Evolutionary conservation across 192 early-diverging fungal species (phyloP).

Genomic region (Podila verticillata): DNA sequence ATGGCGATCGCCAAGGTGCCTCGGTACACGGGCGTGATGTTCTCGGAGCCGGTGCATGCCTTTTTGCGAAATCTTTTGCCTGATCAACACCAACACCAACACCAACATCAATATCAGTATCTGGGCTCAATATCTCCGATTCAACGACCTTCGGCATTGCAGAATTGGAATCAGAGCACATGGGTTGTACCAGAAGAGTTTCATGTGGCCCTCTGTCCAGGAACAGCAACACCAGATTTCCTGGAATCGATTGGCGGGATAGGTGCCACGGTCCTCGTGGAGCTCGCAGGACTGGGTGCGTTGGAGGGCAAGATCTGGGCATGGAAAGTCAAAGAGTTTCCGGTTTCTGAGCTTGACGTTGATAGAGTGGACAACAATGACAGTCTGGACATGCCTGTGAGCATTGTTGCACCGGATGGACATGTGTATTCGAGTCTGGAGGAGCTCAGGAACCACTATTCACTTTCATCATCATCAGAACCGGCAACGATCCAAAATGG

Average conservation of each 20-base stretch:
- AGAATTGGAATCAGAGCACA: conserved; percentile 14
- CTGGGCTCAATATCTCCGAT: neutral
- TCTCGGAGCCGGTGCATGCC: conserved; percentile 20
- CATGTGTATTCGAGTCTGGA: conserved; percentile 16
- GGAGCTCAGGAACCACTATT: neutral
- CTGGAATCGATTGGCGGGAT: conserved; percentile 25
- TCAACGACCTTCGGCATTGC: conserved; percentile 8
- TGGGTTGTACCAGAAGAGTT: conserved; percentile 45
- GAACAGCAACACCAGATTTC: conserved; percentile 13
- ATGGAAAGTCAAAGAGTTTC: conserved; percentile 34
- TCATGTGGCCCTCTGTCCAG: conserved; percentile 34
- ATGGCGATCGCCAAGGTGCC: conserved; percentile 23
- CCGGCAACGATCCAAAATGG: neutral
- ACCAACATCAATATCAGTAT: neutral
- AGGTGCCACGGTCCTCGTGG: conserved; percentile 29
- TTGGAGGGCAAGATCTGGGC: conserved; percentile 32
- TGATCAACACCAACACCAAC: neutral
- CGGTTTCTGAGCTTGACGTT: neutral
- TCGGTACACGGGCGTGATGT: conserved; percentile 42
- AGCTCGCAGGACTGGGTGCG: conserved; percentile 27
- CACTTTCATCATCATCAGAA: neutral
- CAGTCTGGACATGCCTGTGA: neutral
- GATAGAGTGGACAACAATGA: neutral
- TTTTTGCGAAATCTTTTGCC: conserved; percentile 12
- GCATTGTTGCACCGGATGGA: conserved; percentile 33